Base-by-base conservation (phyloP, 495 filamentous ascomycete species). In the Ascobolus immersus region DNA sequence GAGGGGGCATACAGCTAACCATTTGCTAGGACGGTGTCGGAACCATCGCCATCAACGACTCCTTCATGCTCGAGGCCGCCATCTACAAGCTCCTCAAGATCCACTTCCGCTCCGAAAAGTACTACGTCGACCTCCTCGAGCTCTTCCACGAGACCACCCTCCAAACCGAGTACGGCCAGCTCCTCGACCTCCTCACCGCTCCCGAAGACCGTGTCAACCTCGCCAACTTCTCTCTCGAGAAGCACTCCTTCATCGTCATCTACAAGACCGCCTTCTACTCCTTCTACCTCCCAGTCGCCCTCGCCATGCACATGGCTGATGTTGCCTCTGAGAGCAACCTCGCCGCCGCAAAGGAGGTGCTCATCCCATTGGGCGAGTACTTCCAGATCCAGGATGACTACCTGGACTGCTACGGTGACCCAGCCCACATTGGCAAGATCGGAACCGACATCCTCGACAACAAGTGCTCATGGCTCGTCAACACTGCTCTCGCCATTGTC, bases 351-450 rank as follows among this genome's bases (percentile, higher is more conserved):
- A 67, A 81, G 43, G 73, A 80, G 41, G 92, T 96, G 49, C 66
- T 96, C 34, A 92, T 96, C 48, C 82, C 86, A n/a, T 71, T 94
- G 49, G 86, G 86, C 43, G 81, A 93, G 56, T 96, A 94, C 62
- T 96, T 96, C 67, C 86, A 96, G 55, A 66, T 90, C 42, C 86
- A 94, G 56, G 86, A 96, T 49, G 89, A 96, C 63, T 96, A 82
- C 60, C 76, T 96, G 26, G 89, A 96, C 61, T 82, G 79, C 55
- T 96, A 80, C 43, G 89, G 86, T 40, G 71, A 81, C 44, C 81
- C 86, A 17, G 69, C 75, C 41, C 60, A 67, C 44, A 86, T 96
- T 47, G 86, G 86, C 48, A 96, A 96, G 67, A 89, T 96, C 42
- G 86, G 86, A 34, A 96, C 89, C 39, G 86, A 96, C 49, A 96